These are phyloP conservation scores for Calonectria multiphialidica DNA, from an alignment of 2,329 filamentous ascomycete genomes.

Conservation along the genomic window DNA sequence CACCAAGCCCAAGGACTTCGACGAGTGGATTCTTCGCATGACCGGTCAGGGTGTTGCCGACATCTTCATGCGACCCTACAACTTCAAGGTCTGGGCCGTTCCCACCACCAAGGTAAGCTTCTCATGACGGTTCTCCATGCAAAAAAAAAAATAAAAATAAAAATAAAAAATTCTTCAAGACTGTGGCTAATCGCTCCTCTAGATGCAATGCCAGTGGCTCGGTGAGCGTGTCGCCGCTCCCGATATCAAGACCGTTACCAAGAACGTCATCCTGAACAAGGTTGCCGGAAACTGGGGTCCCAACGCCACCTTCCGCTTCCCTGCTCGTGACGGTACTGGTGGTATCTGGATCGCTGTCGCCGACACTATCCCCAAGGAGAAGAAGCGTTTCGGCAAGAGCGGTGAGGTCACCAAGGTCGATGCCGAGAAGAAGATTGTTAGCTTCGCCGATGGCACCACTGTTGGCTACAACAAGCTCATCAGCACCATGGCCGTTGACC, in stretches of 20 bases:
- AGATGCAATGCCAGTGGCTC: slow-evolving; percentile 99
- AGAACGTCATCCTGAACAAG: slow-evolving; percentile 96
- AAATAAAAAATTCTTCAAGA: not conserved
- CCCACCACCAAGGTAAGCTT: slow-evolving; percentile 88
- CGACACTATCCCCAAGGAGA: slow-evolving; percentile 91
- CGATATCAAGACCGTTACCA: slow-evolving; percentile 92
- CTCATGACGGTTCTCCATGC: too few species aligned
- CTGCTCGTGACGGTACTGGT: slow-evolving; percentile 93
- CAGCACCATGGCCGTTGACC: slow-evolving; percentile 96
- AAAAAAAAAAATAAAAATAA: too few species aligned
- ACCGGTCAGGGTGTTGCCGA: slow-evolving; percentile 91
- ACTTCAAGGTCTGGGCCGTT: slow-evolving; percentile 99
- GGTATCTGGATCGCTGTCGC: slow-evolving; percentile 99
- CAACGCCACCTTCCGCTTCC: slow-evolving; percentile 98
- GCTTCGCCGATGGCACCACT: slow-evolving; percentile 85
- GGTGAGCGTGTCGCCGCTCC: slow-evolving; percentile 98
- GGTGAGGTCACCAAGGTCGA: slow-evolving; percentile 89
- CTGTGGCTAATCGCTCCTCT: slow-evolving; percentile 25
- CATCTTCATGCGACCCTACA: slow-evolving; percentile 99
- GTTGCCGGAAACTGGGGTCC: slow-evolving; percentile 97
- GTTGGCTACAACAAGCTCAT: slow-evolving; percentile 93
- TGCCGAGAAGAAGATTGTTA: slow-evolving; percentile 85
- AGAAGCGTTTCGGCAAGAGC: slow-evolving; percentile 89
- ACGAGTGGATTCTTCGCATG: slow-evolving; percentile 97
- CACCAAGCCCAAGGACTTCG: slow-evolving; percentile 95